Evolutionary conservation across 192 early-diverging fungal genomes (phyloP).

Genomic region (Funneliformis mosseae): DNA sequence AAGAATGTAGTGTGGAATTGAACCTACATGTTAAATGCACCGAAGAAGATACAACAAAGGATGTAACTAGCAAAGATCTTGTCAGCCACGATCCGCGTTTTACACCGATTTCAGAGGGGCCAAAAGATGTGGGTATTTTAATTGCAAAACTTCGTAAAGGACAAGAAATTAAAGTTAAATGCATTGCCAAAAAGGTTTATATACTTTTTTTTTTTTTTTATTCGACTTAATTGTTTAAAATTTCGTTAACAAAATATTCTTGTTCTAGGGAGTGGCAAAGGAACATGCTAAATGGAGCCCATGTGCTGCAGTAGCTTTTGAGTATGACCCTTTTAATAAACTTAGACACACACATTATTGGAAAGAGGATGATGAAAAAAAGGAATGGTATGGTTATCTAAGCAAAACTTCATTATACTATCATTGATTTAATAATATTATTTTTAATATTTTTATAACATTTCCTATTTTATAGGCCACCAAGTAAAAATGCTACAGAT

Average conservation of each 20-base stretch:
- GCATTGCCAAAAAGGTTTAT: slow-evolving; percentile 85
- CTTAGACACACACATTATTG: slow-evolving; percentile 90
- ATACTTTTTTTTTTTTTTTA: neutral
- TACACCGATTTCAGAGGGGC: slow-evolving; percentile 64
- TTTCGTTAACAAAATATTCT: neutral
- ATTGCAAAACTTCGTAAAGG: slow-evolving; percentile 90
- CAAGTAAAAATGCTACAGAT: slow-evolving; percentile 64
- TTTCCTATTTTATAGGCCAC: slow-evolving; percentile 42
- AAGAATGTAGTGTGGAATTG: slow-evolving; percentile 88
- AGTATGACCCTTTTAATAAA: slow-evolving; percentile 97
- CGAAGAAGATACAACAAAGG: slow-evolving; percentile 69
- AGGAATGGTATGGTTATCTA: slow-evolving; percentile 73
- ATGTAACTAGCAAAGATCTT: slow-evolving; percentile 84
- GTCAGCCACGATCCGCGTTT: slow-evolving; percentile 73
- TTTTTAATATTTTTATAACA: neutral
- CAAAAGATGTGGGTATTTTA: slow-evolving; percentile 75
- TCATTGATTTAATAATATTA: neutral
- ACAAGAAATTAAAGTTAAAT: slow-evolving; percentile 87
- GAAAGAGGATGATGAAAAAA: slow-evolving; percentile 82
- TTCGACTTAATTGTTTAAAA: neutral
- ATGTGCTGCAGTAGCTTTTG: slow-evolving; percentile 84
- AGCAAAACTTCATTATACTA: neutral
- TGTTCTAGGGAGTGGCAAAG: slow-evolving; percentile 80
- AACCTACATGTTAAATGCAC: slow-evolving; percentile 84
- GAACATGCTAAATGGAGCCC: slow-evolving; percentile 99